Evolutionary conservation across 768 basidiomycete species (phyloP).

Genomic region (Crassisporium funariophilum): DNA sequence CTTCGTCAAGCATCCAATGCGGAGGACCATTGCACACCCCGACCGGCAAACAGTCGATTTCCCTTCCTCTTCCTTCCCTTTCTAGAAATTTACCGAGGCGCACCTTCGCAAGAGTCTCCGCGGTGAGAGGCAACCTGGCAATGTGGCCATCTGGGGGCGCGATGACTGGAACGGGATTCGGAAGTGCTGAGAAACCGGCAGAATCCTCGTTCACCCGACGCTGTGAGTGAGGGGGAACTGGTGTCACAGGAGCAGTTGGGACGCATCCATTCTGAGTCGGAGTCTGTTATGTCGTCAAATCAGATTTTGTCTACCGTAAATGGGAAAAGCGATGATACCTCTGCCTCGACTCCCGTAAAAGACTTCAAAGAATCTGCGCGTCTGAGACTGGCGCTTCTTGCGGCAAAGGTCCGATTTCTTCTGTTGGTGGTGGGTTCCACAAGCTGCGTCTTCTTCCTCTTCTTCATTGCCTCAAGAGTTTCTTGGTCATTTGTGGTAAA

Average conservation of each 20-base stretch:
- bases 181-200: background rate
- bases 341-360: background rate
- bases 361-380: slow-evolving; percentile 19
- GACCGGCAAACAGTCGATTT: slow-evolving; percentile 34
- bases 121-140: slow-evolving; percentile 32
- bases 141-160: slow-evolving; percentile 48
- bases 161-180: slow-evolving; percentile 47
- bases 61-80: slow-evolving; percentile 40
- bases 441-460: slow-evolving; percentile 13
- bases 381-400: slow-evolving; percentile 18
- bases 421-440: background rate
- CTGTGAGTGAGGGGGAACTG: slow-evolving; percentile 1
- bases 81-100: slow-evolving; percentile 42
- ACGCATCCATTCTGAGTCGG: background rate
- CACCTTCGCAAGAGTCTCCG: slow-evolving; percentile 45
- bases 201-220: background rate
- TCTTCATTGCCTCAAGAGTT: slow-evolving; percentile 8
- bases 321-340: background rate
- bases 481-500: too few species aligned
- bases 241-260: slow-evolving; percentile 17
- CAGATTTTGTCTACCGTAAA: background rate
- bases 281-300: background rate
- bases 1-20: slow-evolving; percentile 4
- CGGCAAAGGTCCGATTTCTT: slow-evolving; percentile 19
- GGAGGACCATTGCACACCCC: slow-evolving; percentile 8